A percentile compares a stretch with the other conserved stretches of the same genome.
Evolutionary conservation across 352 stramenopile species (phyloP).

Genomic region (Phytophthora colocasiae): DNA sequence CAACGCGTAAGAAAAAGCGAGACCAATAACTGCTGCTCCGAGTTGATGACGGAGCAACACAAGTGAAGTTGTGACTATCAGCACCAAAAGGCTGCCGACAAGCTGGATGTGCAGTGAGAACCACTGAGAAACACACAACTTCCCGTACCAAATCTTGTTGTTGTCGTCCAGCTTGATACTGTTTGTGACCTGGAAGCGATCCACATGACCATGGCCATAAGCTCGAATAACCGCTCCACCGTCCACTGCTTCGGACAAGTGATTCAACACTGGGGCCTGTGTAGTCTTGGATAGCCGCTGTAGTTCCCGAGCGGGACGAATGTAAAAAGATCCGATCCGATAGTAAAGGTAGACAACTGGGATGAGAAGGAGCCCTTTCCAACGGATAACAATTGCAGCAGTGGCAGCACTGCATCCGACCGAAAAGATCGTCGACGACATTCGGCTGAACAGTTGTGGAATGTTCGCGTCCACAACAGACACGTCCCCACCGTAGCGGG

Average conservation of each 20-base stretch:
- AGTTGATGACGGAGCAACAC: conserved; percentile 52
- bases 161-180: conserved; percentile 46
- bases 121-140: conserved; percentile 53
- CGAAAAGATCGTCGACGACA: conserved; percentile 74
- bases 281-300: conserved; percentile 58
- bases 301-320: conserved; percentile 61
- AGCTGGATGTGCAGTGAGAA: conserved; percentile 67
- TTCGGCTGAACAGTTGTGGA: conserved; percentile 47
- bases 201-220: conserved; percentile 50
- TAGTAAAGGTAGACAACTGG: conserved; percentile 88
- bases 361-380: conserved; percentile 80
- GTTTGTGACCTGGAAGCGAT: conserved; percentile 47
- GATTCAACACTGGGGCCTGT: conserved; percentile 54
- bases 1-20: conserved; percentile 92
- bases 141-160: conserved; percentile 49
- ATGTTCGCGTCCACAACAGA: conserved; percentile 90
- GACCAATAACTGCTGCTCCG: conserved; percentile 65
- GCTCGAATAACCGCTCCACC: conserved; percentile 61
- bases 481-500: conserved; percentile 92
- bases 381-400: conserved; percentile 88
- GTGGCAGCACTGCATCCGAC: conserved; percentile 79
- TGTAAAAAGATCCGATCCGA: conserved; percentile 47
- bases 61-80: conserved; percentile 73
- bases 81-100: conserved; percentile 86
- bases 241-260: conserved; percentile 63